Evolutionary conservation across 2,329 filamentous ascomycete genomes (phyloP).

Genomic region (Nothophaeocryptopus gaeumannii): DNA sequence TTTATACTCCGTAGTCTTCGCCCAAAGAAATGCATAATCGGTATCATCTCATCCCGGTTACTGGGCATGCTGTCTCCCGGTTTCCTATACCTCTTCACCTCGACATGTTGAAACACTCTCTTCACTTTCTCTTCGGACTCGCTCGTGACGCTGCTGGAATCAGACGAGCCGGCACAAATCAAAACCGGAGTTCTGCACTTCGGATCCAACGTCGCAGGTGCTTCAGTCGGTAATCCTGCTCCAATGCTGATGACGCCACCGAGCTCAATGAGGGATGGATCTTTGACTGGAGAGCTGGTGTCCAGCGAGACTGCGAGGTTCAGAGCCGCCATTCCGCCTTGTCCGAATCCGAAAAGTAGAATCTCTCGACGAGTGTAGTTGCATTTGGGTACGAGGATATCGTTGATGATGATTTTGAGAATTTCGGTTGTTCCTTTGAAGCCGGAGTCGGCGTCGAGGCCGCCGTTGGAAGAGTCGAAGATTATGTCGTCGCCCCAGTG

Average conservation of each 20-base stretch:
- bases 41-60: constrained; percentile 79
- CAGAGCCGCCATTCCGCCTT: constrained; percentile 57
- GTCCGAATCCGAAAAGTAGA: constrained; percentile 55
- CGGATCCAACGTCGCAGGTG: constrained; percentile 40
- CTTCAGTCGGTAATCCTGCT: constrained; percentile 53
- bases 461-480: constrained; percentile 52
- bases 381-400: constrained; percentile 49
- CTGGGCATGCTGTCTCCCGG: constrained; percentile 77
- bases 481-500: constrained; percentile 61
- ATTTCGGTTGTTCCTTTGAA: constrained; percentile 46
- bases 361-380: constrained; percentile 51
- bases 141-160: constrained; percentile 53
- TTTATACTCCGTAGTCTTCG: constrained; percentile 58
- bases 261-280: constrained; percentile 39
- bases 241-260: constrained; percentile 64
- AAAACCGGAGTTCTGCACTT: constrained; percentile 65
- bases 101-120: constrained; percentile 53
- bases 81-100: constrained; percentile 67
- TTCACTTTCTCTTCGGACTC: constrained; percentile 64
- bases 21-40: constrained; percentile 81
- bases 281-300: constrained; percentile 4
- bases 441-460: constrained; percentile 55
- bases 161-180: constrained; percentile 56
- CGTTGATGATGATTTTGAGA: constrained; percentile 45
- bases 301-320: constrained; percentile 37